Evolutionary conservation across 345 rosid species (phyloP).

Genomic region (Cardamine chenopodiifolia): DNA sequence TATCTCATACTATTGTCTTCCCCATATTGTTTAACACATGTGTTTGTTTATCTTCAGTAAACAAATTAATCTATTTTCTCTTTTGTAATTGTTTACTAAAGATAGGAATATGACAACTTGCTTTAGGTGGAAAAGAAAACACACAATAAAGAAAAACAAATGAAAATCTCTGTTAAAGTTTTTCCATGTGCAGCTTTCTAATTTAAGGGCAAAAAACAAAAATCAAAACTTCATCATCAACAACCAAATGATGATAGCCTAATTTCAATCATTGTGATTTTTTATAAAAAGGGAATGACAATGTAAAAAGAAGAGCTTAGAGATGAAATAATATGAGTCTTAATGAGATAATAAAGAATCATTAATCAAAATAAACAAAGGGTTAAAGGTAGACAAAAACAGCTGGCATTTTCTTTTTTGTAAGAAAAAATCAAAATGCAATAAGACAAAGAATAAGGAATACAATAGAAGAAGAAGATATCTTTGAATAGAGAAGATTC

Average conservation of each 20-base stretch:
- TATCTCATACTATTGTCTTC: slow-evolving; percentile 34
- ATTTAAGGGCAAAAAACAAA: slow-evolving; percentile 28
- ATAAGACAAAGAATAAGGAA: slow-evolving; percentile 47
- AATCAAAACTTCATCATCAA: slow-evolving; percentile 39
- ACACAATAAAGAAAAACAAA: slow-evolving; percentile 20
- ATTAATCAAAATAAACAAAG: slow-evolving; percentile 31
- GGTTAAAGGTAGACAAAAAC: slow-evolving; percentile 42
- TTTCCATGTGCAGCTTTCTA: slow-evolving; percentile 61
- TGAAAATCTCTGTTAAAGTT: slow-evolving; percentile 41
- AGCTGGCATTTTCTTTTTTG: slow-evolving; percentile 31
- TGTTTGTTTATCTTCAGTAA: slow-evolving; percentile 30
- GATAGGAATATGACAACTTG: slow-evolving; percentile 31
- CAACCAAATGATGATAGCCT: slow-evolving; percentile 34
- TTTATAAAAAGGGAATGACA: slow-evolving; percentile 43
- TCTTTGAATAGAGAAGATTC: slow-evolving; percentile 39
- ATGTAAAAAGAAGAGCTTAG: slow-evolving; percentile 45
- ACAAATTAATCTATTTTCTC: slow-evolving; percentile 23
- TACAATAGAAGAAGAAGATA: slow-evolving; percentile 36
- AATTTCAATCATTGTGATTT: slow-evolving; percentile 51
- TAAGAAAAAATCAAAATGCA: slow-evolving; percentile 32
- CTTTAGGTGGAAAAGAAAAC: slow-evolving; percentile 36
- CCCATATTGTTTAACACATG: slow-evolving; percentile 23
- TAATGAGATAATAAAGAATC: slow-evolving; percentile 25
- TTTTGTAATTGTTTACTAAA: slow-evolving; percentile 30
- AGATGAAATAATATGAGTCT: slow-evolving; percentile 33